Evolutionary conservation across 345 rosid species (phyloP).

Genomic region (Lumnitzera littorea): DNA sequence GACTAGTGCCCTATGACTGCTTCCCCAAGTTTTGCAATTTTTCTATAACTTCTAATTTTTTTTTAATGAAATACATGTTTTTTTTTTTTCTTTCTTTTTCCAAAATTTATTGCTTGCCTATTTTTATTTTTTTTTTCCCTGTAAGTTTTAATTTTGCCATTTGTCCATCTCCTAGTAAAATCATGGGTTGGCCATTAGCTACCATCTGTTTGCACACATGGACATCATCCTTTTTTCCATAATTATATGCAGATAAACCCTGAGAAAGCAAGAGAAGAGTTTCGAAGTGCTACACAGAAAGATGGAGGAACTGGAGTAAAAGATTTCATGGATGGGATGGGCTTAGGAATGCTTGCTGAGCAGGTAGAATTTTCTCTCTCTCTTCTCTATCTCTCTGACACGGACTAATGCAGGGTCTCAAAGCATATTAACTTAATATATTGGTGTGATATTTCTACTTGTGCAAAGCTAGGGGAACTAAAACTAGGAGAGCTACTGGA

Average conservation of each 20-base stretch:
- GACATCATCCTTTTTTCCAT: no score
- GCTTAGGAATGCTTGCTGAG: conserved; percentile 86
- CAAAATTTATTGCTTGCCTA: no score
- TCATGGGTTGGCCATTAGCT: no score
- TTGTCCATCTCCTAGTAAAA: conserved; percentile 10
- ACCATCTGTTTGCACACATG: no score
- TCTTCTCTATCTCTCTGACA: background rate
- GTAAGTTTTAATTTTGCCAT: background rate
- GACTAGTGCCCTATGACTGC: no score
- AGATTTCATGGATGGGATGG: conserved; percentile 98
- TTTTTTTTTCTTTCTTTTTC: no score
- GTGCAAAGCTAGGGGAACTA: conserved; percentile 71
- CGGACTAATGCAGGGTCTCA: background rate
- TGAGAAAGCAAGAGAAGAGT: conserved; percentile 94
- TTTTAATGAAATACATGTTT: no score
- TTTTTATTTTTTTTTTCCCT: no score
- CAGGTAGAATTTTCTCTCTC: conserved; percentile 45
- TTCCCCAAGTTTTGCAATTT: no score
- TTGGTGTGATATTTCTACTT: background rate
- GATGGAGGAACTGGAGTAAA: conserved; percentile 81
- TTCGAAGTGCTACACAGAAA: conserved; percentile 56
- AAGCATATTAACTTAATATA: background rate
- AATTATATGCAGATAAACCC: conserved; percentile 62
- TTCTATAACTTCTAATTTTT: no score
- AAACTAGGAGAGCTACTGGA: conserved; percentile 91